Evolutionary conservation across 768 basidiomycete genomes (phyloP).

Genomic region (Rhodosporidiobolus odoratus): DNA sequence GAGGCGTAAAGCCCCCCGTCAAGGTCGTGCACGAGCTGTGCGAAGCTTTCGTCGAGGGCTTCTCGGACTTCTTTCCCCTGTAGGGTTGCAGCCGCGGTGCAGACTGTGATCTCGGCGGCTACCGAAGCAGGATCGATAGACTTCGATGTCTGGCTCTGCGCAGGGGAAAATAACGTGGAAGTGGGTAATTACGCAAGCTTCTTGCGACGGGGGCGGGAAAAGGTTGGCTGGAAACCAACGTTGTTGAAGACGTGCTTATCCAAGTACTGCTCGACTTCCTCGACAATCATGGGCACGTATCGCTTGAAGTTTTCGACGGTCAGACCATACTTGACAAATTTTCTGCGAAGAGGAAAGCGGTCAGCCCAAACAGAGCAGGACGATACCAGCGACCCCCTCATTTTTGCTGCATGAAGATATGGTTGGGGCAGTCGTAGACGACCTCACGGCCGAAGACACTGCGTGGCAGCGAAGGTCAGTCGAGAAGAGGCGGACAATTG

Average conservation of each 20-base stretch:
- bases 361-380: not conserved
- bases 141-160: no score
- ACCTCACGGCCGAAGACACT: slow-evolving; percentile 97
- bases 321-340: slow-evolving; percentile 90
- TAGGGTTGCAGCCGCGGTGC: slow-evolving; percentile 86
- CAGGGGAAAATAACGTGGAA: no score
- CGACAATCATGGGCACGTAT: slow-evolving; percentile 55
- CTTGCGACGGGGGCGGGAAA: not conserved
- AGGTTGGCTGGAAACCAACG: not conserved
- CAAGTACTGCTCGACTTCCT: slow-evolving; percentile 34
- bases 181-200: no score
- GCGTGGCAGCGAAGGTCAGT: slow-evolving; percentile 40
- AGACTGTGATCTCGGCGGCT: slow-evolving; percentile 82
- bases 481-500: not conserved
- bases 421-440: slow-evolving; percentile 94
- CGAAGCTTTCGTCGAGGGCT: slow-evolving; percentile 72
- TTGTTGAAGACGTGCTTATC: slow-evolving; percentile 24
- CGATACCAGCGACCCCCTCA: not conserved
- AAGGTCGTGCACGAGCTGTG: slow-evolving; percentile 73
- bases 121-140: slow-evolving; percentile 61
- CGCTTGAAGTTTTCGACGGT: slow-evolving; percentile 82
- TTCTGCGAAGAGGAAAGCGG: slow-evolving; percentile 40
- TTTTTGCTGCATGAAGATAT: slow-evolving; percentile 97
- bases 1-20: slow-evolving; percentile 90
- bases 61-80: slow-evolving; percentile 86